Evolutionary conservation across 805 yeast species (phyloP), one percentile per base, ranked within the genome.

Genomic region (Lachancea sp.): DNA sequence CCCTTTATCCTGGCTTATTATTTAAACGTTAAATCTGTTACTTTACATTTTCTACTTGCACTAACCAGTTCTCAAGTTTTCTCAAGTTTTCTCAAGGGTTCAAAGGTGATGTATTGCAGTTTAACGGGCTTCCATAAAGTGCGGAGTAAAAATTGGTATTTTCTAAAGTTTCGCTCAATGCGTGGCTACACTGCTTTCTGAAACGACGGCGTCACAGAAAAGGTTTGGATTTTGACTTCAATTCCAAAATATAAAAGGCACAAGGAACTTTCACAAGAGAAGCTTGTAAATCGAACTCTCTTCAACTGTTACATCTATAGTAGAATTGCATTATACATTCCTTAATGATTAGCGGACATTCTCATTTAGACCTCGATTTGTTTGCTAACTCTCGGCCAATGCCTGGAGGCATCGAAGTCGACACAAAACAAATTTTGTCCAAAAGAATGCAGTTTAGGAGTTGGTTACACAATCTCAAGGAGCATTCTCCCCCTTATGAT

Each of bases 381-480:
- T 19, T 19, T 21, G 25, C 36, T 33, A 18, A 15, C 28, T 20
- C 18, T 4, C 19, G 4, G 22, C 16, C 13, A 13, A 13, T 25
- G 29, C 13, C 4, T 25, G 39, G 19, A 16, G 18, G 13, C 16
- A 17, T n/a, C 18, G 16, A 31, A 17, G 33, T 8, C 16, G 37
- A 38, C 36, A 32, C 36, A 25, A 38, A 31, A 15, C 29, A 37
- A 5, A 17, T 18, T 15, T 15, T 12, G 21, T 38, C 42, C 22
- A 20, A 25, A 20, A 37, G 40, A 28, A 34, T 34, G 31, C 29
- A 35, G 29, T 38, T 36, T 26, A 26, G 38, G 25, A 20, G 25
- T 11, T 34, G 40, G 42, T 25, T 38, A 15, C 32, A 34, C 25
- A 22, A 29, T 20, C 28, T 30, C 12, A 26, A 20, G 21, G 40